Conservation (phyloP, 2,329 filamentous ascomycete genomes). For the Nigrospora osmanthi region DNA sequence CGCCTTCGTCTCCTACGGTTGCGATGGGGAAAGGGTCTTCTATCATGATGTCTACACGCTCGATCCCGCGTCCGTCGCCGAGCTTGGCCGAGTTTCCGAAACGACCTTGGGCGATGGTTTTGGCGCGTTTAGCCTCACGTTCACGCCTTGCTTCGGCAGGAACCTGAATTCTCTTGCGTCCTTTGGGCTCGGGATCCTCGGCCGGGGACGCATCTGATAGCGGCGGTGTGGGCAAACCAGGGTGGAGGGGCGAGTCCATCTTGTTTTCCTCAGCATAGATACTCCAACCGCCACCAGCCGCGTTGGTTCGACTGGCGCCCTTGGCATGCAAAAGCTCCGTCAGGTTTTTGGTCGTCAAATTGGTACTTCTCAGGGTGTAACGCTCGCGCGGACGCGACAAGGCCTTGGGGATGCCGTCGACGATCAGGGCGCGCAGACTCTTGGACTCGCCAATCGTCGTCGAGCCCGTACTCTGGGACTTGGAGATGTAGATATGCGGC, state of each 20-base stretch:
- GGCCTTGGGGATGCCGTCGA: conserved; percentile 76
- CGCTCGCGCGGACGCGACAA: conserved; percentile 67
- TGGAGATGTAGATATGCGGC: conserved; percentile 64
- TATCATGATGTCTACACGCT: conserved; percentile 51
- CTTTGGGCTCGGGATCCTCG: conserved; percentile 14
- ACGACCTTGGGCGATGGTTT: conserved; percentile 54
- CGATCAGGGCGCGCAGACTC: conserved; percentile 61
- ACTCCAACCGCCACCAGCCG: conserved; percentile 70
- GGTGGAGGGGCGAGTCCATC: conserved; percentile 47
- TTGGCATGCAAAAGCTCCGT: conserved; percentile 60
- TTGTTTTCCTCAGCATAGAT: conserved; percentile 62
- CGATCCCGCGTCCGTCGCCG: conserved; percentile 53
- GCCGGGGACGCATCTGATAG: conserved; percentile 28
- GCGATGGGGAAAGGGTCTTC: conserved; percentile 46
- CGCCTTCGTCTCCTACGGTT: not conserved
- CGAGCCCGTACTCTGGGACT: conserved; percentile 34
- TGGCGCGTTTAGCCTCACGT: conserved; percentile 47
- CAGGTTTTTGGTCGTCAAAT: conserved; percentile 64
- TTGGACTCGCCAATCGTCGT: conserved; percentile 43
- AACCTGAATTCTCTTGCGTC: conserved; percentile 13
- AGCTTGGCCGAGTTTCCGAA: conserved; percentile 57
- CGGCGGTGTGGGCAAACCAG: conserved; percentile 37
- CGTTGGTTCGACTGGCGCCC: conserved; percentile 62
- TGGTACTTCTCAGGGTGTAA: conserved; percentile 61
- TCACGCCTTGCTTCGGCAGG: conserved; percentile 20